phyloP scores from a whole-genome alignment of 2,329 filamentous ascomycete species.

The Pestalotiopsis sp. region DNA sequence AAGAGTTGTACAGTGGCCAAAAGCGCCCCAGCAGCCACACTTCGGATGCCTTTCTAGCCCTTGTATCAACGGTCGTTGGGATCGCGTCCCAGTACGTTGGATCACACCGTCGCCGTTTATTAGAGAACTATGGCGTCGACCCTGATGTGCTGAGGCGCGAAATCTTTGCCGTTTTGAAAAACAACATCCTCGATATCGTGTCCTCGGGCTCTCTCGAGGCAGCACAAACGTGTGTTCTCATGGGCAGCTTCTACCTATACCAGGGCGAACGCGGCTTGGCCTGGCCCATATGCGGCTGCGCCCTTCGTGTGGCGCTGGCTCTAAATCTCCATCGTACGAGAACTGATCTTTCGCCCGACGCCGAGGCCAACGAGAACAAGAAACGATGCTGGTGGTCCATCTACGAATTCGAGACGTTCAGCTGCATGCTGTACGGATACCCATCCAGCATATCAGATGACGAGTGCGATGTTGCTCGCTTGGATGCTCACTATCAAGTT shows the following conservation, averaged over 20 bases:
- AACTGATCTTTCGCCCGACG: constrained; percentile 1
- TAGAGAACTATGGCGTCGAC: background rate
- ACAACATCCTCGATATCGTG: background rate
- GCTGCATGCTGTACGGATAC: constrained; percentile 42
- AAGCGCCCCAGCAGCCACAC: background rate
- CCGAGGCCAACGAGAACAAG: constrained; percentile 23
- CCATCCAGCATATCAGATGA: constrained; percentile 32
- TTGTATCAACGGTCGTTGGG: background rate
- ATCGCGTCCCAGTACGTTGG: background rate
- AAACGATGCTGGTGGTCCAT: constrained; percentile 44
- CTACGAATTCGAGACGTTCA: constrained; percentile 42
- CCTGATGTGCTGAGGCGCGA: background rate
- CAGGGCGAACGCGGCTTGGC: background rate
- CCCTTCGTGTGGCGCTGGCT: background rate
- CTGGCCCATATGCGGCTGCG: background rate
- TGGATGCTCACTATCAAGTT: constrained; percentile 28
- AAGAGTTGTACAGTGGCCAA: constrained; percentile 14
- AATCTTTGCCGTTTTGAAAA: background rate
- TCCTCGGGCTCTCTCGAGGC: background rate
- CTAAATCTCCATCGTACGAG: background rate
- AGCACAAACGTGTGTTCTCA: background rate
- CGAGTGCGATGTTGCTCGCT: constrained; percentile 33
- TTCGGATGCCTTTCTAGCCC: background rate
- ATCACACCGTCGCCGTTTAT: no score
- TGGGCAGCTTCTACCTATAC: background rate